A percentile compares a stretch with the other conserved stretches of the same genome.
phyloP scores from a whole-genome alignment of 2,329 filamentous ascomycete species.

The Pestalotiopsis sp. region DNA sequence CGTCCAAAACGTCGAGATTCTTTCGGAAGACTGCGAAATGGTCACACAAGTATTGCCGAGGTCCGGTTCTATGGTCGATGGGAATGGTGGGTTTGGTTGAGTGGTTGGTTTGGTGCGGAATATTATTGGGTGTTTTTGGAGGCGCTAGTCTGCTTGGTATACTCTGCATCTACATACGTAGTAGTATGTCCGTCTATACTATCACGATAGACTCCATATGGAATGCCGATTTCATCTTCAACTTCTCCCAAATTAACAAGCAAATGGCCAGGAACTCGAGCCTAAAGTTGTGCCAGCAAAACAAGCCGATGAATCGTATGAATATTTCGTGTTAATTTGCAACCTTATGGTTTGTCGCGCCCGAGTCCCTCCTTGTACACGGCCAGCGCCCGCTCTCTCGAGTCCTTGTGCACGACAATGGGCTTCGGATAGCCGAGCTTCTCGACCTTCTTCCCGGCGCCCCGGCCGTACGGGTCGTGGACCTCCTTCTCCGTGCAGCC shows the following conservation, averaged over 20 bases:
- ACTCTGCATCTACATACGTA: too few relatives aligned
- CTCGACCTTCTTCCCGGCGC: slow-evolving; percentile 59
- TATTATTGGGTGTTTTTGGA: too few relatives aligned
- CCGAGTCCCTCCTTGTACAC: slow-evolving; percentile 71
- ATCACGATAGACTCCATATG: too few relatives aligned
- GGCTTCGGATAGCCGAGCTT: slow-evolving; percentile 73
- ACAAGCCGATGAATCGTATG: not conserved
- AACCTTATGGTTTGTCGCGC: slow-evolving; percentile 39
- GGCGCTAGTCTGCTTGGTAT: too few relatives aligned
- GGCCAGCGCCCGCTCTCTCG: slow-evolving; percentile 66
- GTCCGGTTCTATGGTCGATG: not conserved
- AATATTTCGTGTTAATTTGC: not conserved
- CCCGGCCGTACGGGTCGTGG: slow-evolving; percentile 78
- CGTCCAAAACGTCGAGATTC: not conserved
- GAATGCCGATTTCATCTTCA: too few relatives aligned
- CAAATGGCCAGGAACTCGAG: too few relatives aligned
- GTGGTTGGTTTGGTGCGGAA: too few relatives aligned
- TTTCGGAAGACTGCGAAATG: slow-evolving; percentile 1
- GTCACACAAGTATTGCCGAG: not conserved
- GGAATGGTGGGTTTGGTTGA: too few relatives aligned
- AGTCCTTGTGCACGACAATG: slow-evolving; percentile 74
- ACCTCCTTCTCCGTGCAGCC: slow-evolving; percentile 68
- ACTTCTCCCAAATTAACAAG: too few relatives aligned
- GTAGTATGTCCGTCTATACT: too few relatives aligned
- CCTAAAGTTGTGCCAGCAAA: too few relatives aligned